Percentiles rank a stretch among this genome's conserved stretches.
phyloP scores from a whole-genome alignment of 257 asterid genomes.

The Nicotiana attenuata region DNA sequence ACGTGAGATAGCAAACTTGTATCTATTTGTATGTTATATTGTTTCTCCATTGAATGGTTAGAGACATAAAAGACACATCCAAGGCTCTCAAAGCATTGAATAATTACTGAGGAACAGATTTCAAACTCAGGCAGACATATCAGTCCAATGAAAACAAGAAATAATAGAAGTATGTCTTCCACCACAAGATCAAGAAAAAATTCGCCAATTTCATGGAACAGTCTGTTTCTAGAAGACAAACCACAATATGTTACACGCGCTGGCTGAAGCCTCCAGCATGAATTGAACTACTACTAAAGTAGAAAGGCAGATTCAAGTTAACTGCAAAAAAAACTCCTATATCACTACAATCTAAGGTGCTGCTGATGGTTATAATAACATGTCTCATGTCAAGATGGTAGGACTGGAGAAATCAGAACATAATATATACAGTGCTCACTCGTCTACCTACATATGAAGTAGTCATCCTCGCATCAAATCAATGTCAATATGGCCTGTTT shows the following conservation, averaged over 20 bases:
- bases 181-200: neutral
- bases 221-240: neutral
- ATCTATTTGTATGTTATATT: neutral
- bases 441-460: slow-evolving; percentile 22
- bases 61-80: neutral
- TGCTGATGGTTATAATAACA: neutral
- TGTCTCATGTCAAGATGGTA: neutral
- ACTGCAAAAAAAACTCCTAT: slow-evolving; percentile 14
- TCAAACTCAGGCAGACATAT: neutral
- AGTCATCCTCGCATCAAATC: slow-evolving; percentile 35
- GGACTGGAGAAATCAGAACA: slow-evolving; percentile 25
- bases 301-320: slow-evolving; percentile 15
- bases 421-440: slow-evolving; percentile 21
- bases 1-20: neutral
- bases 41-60: neutral
- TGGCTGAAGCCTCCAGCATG: neutral
- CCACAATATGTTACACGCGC: slow-evolving; percentile 1
- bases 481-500: slow-evolving; percentile 34
- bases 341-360: slow-evolving; percentile 16
- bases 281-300: neutral
- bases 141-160: neutral
- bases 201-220: slow-evolving; percentile 19
- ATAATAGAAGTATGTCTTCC: neutral
- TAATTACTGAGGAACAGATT: neutral
- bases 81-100: neutral